Base-by-base conservation (phyloP, 2,329 filamentous ascomycete species). In the Coniochaeta prunicola region DNA sequence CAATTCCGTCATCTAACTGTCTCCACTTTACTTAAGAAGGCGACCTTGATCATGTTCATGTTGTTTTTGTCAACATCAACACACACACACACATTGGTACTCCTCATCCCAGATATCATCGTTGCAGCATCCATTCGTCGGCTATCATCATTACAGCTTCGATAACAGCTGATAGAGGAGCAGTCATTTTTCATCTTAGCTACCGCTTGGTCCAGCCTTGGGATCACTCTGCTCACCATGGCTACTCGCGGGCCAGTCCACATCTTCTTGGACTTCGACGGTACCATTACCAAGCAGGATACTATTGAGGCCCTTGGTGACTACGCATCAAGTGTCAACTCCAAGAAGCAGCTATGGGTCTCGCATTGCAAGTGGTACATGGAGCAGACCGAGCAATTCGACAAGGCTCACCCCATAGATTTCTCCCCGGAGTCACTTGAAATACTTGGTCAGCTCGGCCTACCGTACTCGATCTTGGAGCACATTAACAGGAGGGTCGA, bases 191-290 rank as follows among this genome's bases (percentile, higher is more conserved):
- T 36, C 3, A 9, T 13, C 12, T 7, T 13, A 15, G 12, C 6
- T 15, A 36, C 3, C 33, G 17, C 33, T 15, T 36, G 17, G 33
- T 8, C 5, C n/a, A 19, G 4, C 4, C 6, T 19, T 24, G 19
- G 38, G 21, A 19, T 42, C 15, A 5, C 19, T 19, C 8, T 21
- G 2, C 12, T 19, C 42, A 19, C 50, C 19, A 34, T 55, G 17
- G 45, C 28, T 26, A 17, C 24, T 4, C 10, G 10, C 40, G 53
- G 56, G 13, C 34, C 10, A 53, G 54, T 50, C 26, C 50, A 62
- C 61, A 71, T 85, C 42, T 67, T 85, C 36, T 74, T 85, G 21
- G 82, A 85, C 65, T 85, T 85, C 67, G 82, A 85, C 68, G 80
- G 80, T 60, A 85, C 82, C 17, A 83, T 85, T 63, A 84, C 82